phyloP scores from a whole-genome alignment of 225 moss, liverwort and hornwort species.

The Physcomitrellopsis africana region DNA sequence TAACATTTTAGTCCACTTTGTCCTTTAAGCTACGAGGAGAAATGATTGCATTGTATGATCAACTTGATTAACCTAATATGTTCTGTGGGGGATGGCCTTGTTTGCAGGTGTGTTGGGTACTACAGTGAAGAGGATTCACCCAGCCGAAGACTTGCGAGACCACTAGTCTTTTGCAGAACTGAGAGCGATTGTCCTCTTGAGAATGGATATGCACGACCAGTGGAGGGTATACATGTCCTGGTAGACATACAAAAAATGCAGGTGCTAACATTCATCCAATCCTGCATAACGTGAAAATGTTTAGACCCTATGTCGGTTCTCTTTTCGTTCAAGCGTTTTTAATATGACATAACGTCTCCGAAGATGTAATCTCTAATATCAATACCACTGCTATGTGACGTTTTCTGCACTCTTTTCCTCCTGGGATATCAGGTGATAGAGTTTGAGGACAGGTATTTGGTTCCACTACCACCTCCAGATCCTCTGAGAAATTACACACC shows the following conservation, averaged over 20 bases:
- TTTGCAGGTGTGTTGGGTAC: slow-evolving; percentile 69
- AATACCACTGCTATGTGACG: too few relatives aligned
- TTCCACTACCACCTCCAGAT: slow-evolving; percentile 86
- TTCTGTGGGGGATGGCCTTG: too few relatives aligned
- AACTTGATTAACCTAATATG: too few relatives aligned
- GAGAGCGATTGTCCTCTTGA: slow-evolving; percentile 65
- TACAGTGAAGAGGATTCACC: slow-evolving; percentile 70
- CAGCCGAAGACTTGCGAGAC: slow-evolving; percentile 60
- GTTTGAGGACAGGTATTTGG: slow-evolving; percentile 74
- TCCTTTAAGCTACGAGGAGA: too few relatives aligned
- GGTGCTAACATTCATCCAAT: slow-evolving; percentile 6
- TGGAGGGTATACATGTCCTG: slow-evolving; percentile 65
- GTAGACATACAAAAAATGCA: slow-evolving; percentile 52
- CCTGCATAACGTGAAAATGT: slow-evolving; percentile 1
- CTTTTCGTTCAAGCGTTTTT: slow-evolving; percentile 7
- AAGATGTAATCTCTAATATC: neutral
- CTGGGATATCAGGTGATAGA: slow-evolving; percentile 60
- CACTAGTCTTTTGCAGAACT: slow-evolving; percentile 68
- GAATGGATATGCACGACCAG: slow-evolving; percentile 72
- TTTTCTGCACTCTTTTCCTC: slow-evolving; percentile 6
- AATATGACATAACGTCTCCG: neutral
- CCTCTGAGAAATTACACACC: slow-evolving; percentile 86
- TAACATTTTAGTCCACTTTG: neutral
- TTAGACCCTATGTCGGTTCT: slow-evolving; percentile 11
- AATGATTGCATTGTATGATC: too few relatives aligned